Percentiles rank a stretch among this genome's conserved stretches.
Evolutionary conservation across 225 moss, liverwort and hornwort species (phyloP).

Genomic region (Pleurozium schreberi): DNA sequence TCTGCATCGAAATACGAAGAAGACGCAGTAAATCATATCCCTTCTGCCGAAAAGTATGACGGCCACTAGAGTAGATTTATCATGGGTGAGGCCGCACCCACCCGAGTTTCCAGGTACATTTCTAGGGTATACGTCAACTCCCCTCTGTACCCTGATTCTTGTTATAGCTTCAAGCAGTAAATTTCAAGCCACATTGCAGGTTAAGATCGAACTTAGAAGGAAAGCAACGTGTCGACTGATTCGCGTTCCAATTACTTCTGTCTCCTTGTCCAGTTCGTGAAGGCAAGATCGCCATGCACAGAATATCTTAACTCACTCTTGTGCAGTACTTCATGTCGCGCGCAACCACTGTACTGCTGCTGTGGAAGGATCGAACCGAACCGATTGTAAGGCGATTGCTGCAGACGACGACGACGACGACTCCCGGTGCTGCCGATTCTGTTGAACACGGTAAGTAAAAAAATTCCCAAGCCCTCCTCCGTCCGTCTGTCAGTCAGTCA

Average conservation of each 20-base stretch:
- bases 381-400: not conserved
- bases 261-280: not conserved
- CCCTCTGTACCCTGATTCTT: not conserved
- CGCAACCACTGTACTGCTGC: slow-evolving; percentile 9
- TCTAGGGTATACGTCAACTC: not conserved
- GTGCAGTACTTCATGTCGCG: slow-evolving; percentile 3
- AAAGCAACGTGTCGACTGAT: not conserved
- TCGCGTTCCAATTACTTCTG: not conserved
- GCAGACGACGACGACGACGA: not conserved
- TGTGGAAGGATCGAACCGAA: not conserved
- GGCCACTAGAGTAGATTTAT: not conserved
- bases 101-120: not conserved
- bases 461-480: not conserved
- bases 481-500: not conserved
- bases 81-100: not conserved
- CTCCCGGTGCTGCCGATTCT: not conserved
- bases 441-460: not conserved
- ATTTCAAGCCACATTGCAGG: not conserved
- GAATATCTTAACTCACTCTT: slow-evolving; percentile 21
- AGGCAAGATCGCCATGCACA: slow-evolving; percentile 4
- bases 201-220: not conserved
- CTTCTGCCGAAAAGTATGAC: not conserved
- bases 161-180: not conserved
- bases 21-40: not conserved
- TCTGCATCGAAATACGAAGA: not conserved